Base-by-base conservation (phyloP, 202 grass and related monocot genomes). In the Brachypodium distachyon region DNA sequence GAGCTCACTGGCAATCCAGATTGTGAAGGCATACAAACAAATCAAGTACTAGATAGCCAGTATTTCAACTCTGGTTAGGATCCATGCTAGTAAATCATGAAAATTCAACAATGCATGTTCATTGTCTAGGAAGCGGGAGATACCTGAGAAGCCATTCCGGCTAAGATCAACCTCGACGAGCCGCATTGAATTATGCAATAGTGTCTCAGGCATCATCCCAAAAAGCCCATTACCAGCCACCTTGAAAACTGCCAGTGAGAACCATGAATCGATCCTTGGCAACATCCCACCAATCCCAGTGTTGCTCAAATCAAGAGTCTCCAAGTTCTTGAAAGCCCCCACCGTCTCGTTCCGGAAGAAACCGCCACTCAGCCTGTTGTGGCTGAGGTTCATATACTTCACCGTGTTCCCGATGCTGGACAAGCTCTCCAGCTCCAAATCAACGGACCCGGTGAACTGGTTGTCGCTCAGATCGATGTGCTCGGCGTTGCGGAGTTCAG, bases 361-460 rank as follows among this genome's bases (percentile, higher is more conserved):
- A 0, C 53, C 75, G 4, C 96, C 96, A 1, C 40, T 44, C 50
- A 98, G 85, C 48, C 62, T 64, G 82, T 98, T 98, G 70, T 88
- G 54, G 79, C 96, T 95, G 74, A 98, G 87, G 67, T 98, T 98
- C 87, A 98, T 87, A 73, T 98, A 95, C 85, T 83, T 89, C 10
- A 84, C 91, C 7, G 96, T 98, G 67, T 90, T 95, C 48, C 91
- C 96, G 37, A 98, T 89, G 79, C 59, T 92, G 71, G 85, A 58
- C 48, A 98, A 57, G 79, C 53, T 88, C 3, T 51, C 36, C 0
- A 91, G 42, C 47, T 78, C 89, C 32, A 98, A 80, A 59, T 82
- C 75, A 63, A 98, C 63, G 6, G 3, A 33, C 34, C 96, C 96
- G 1, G 84, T 82, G 77, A 98, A 98, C 31, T 40, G 74, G 83